phyloP scores from a whole-genome alignment of 371 early-diverging fungal genomes.

The Mycotypha africana region DNA sequence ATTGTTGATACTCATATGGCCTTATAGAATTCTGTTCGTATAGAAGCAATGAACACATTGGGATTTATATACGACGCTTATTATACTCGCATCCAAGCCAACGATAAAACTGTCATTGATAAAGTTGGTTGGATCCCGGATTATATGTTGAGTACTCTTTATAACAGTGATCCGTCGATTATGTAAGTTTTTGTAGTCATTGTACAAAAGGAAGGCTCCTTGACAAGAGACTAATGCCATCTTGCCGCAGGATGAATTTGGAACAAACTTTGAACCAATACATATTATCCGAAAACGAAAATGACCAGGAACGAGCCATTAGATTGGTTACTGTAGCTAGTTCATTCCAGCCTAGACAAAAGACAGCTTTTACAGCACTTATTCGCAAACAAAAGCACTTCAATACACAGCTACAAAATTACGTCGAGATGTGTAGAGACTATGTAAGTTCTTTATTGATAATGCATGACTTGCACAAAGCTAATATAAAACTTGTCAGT shows the following conservation, averaged over 20 bases:
- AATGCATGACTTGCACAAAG: no score
- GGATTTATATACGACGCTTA: conserved; percentile 67
- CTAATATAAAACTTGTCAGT: conserved; percentile 2
- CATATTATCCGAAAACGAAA: conserved; percentile 35
- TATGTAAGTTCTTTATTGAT: conserved; percentile 6
- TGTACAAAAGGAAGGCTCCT: no score
- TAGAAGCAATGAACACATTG: conserved; percentile 71
- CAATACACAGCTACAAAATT: conserved; percentile 42
- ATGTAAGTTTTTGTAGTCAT: conserved; percentile 55
- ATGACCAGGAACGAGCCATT: conserved; percentile 49
- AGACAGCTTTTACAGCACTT: conserved; percentile 49
- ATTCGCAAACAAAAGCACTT: conserved; percentile 47
- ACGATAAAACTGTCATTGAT: conserved; percentile 18
- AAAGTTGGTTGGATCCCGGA: conserved; percentile 85
- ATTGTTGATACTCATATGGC: no score
- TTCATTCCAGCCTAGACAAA: conserved; percentile 43
- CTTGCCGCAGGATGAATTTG: conserved; percentile 26
- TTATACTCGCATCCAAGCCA: conserved; percentile 58
- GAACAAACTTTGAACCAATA: conserved; percentile 31
- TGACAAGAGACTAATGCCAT: conserved; percentile 3
- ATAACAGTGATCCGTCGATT: conserved; percentile 74
- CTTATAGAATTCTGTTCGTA: conserved; percentile 53
- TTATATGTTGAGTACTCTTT: conserved; percentile 67
- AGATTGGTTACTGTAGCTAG: conserved; percentile 51
- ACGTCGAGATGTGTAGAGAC: conserved; percentile 42